These are phyloP conservation scores for Litchi chinensis DNA, from an alignment of 345 rosid genomes.

Conservation along the genomic window DNA sequence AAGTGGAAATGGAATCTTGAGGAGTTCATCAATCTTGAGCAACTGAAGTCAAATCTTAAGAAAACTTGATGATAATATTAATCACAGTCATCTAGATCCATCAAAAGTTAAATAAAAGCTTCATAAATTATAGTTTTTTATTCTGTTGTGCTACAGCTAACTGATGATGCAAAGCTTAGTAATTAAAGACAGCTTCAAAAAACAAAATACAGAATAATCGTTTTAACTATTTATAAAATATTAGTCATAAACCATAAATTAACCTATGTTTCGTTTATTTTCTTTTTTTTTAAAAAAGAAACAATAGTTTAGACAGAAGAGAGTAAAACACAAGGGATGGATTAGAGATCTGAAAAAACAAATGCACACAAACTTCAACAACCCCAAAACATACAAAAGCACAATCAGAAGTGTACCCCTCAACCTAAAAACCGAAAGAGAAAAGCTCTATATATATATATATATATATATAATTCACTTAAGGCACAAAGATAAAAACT, in stretches of 20 bases:
- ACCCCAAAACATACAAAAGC: neutral
- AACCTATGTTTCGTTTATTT: neutral
- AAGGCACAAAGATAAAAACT: neutral
- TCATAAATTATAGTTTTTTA: neutral
- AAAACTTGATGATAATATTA: slow-evolving; percentile 16
- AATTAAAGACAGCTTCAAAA: neutral
- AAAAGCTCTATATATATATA: too few species aligned
- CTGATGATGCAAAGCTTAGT: neutral
- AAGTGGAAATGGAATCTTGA: neutral
- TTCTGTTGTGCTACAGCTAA: neutral
- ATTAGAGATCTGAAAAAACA: neutral
- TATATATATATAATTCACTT: too few species aligned
- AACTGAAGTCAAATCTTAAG: neutral
- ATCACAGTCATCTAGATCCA: neutral
- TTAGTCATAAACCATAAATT: neutral
- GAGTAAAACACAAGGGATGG: neutral
- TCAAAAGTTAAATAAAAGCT: neutral
- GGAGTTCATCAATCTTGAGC: neutral
- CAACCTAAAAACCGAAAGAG: neutral
- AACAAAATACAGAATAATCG: neutral
- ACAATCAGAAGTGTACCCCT: neutral
- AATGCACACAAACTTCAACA: neutral
- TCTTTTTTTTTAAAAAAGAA: neutral
- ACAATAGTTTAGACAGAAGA: neutral
- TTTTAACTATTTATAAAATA: neutral